Percentiles rank a stretch among this genome's conserved stretches.
These are phyloP conservation scores for Apiospora hydei DNA, from an alignment of 2,329 filamentous ascomycete species.

Conservation along the genomic window DNA sequence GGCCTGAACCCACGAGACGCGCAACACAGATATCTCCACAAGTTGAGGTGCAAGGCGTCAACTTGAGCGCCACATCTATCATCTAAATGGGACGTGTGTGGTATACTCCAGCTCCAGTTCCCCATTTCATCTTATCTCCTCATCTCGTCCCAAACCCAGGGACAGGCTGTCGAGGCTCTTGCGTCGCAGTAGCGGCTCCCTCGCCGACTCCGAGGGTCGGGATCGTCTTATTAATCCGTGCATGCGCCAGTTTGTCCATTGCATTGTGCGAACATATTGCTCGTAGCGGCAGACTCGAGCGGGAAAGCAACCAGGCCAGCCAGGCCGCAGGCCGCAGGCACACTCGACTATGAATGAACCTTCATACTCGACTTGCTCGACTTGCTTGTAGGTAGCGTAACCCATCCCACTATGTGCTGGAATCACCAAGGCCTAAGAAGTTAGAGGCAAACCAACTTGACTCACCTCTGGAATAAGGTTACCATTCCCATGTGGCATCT, in stretches of 20 bases:
- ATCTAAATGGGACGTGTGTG: not conserved
- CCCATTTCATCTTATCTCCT: constrained; percentile 17
- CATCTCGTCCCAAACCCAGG: constrained; percentile 8
- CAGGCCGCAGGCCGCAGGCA: too few species aligned
- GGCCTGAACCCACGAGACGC: constrained; percentile 12
- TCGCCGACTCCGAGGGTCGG: not conserved
- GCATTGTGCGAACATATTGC: not conserved
- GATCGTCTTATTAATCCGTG: not conserved
- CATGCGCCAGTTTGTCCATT: not conserved
- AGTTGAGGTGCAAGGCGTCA: not conserved
- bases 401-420: not conserved
- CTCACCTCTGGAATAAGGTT: constrained; percentile 21
- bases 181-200: constrained; percentile 2
- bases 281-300: not conserved
- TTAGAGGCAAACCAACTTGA: constrained; percentile 11
- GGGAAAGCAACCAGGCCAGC: not conserved
- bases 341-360: too few species aligned
- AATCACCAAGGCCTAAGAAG: not conserved
- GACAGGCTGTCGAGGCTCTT: constrained; percentile 19
- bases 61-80: constrained; percentile 19
- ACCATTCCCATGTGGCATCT: constrained; percentile 22
- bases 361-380: too few species aligned
- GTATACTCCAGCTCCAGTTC: not conserved
- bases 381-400: not conserved
- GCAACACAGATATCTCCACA: constrained; percentile 20